Evolutionary conservation across 441 rosid species (phyloP).

Genomic region (Raphanus hybrid): DNA sequence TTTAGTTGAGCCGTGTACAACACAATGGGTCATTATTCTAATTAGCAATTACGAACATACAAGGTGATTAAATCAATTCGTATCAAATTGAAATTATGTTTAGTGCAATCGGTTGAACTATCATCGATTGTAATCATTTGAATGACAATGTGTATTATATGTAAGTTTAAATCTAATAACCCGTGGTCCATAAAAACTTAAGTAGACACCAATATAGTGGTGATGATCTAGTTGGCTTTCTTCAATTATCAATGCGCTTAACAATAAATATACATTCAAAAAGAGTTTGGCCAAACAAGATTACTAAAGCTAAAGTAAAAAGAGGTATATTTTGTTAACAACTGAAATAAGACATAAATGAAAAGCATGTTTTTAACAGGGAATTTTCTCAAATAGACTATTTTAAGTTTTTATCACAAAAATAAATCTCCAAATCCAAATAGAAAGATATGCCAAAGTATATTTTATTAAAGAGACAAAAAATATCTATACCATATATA

Average conservation of each 20-base stretch:
- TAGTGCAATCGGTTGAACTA: constrained; percentile 28
- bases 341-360: neutral
- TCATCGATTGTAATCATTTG: constrained; percentile 16
- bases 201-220: constrained; percentile 18
- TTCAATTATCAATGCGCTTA: neutral
- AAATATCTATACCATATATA: too few species aligned
- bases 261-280: neutral
- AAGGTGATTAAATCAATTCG: constrained; percentile 8
- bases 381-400: too few species aligned
- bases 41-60: neutral
- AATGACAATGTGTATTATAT: constrained; percentile 7
- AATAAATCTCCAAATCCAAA: too few species aligned
- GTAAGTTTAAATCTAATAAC: constrained; percentile 3
- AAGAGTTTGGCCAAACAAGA: constrained; percentile 26
- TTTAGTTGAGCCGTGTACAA: constrained; percentile 34
- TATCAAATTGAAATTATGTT: neutral
- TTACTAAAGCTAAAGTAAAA: constrained; percentile 18
- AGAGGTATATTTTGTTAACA: constrained; percentile 1
- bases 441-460: too few species aligned
- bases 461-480: too few species aligned
- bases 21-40: constrained; percentile 20
- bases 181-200: constrained; percentile 18
- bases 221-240: constrained; percentile 10
- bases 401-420: too few species aligned
- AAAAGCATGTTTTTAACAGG: too few species aligned